These are phyloP conservation scores for Trichoderma semiorbis DNA, from an alignment of 2,329 filamentous ascomycete genomes.

Conservation along the genomic window DNA sequence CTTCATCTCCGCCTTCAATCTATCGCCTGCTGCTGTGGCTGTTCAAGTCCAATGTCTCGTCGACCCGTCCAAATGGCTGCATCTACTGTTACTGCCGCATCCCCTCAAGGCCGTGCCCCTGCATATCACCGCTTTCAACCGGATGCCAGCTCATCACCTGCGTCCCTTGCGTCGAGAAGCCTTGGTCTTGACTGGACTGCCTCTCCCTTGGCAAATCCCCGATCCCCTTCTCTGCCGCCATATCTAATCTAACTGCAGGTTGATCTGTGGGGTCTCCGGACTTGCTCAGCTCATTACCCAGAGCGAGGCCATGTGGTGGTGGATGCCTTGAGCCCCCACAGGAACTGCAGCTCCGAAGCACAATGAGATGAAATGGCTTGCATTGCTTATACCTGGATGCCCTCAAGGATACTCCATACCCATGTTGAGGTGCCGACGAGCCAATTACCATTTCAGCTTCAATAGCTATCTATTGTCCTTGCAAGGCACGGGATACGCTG, in stretches of 20 bases:
- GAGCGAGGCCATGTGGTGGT: conserved; percentile 8
- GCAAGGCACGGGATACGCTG: neutral
- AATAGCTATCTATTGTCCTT: neutral
- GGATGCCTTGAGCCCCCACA: conserved; percentile 2
- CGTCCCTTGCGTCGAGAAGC: conserved; percentile 6
- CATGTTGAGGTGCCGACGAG: neutral
- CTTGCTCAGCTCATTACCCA: neutral
- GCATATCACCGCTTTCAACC: neutral
- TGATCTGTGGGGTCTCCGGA: conserved; percentile 12
- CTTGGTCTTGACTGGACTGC: neutral
- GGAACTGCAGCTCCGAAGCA: neutral
- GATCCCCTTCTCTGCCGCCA: neutral
- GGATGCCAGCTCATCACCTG: neutral
- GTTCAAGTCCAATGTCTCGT: neutral
- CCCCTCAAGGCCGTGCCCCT: neutral
- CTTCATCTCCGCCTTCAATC: neutral
- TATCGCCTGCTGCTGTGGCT: neutral
- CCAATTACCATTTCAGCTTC: neutral
- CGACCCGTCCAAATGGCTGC: neutral
- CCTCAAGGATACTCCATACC: neutral
- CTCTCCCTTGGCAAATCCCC: neutral
- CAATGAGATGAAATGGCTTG: conserved; percentile 1
- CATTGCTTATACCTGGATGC: neutral
- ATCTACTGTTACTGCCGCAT: neutral
- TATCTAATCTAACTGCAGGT: conserved; percentile 9